Conservation (phyloP, 1,284 basidiomycete species). For the Trichosporon sp. region DNA sequence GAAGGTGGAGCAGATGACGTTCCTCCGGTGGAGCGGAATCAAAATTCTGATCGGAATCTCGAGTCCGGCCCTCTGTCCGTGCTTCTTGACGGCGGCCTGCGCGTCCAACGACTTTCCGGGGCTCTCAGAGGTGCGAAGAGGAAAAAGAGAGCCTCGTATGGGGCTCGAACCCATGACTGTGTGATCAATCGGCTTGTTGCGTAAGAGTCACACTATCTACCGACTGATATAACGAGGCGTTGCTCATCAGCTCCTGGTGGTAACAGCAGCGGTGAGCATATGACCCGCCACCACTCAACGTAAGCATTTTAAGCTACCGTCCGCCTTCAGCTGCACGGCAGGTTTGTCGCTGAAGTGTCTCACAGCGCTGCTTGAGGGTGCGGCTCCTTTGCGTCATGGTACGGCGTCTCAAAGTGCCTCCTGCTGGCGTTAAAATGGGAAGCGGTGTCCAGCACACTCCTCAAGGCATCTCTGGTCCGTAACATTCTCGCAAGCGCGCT, state of each 20-base stretch:
- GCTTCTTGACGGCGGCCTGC: too few relatives aligned
- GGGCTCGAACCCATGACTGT: constrained; percentile 4
- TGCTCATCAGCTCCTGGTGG: not conserved
- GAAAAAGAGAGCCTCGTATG: constrained; percentile 1
- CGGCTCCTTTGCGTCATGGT: too few relatives aligned
- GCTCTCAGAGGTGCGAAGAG: not conserved
- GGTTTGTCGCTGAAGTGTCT: too few relatives aligned
- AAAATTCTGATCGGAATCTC: not conserved
- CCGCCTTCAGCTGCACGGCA: too few relatives aligned
- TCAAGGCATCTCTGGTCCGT: too few relatives aligned
- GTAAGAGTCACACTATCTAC: constrained; percentile 5
- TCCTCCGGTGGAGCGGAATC: not conserved
- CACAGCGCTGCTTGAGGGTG: too few relatives aligned
- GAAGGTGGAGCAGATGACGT: not conserved
- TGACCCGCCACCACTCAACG: not conserved
- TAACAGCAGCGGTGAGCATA: not conserved
- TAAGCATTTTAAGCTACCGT: too few relatives aligned
- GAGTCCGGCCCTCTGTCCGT: too few relatives aligned
- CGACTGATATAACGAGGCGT: constrained; percentile 3
- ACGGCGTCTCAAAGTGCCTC: too few relatives aligned
- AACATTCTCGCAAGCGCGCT: too few relatives aligned
- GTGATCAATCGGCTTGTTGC: not conserved
- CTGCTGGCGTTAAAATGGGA: too few relatives aligned
- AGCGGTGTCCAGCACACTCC: too few relatives aligned
- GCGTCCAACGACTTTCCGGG: not conserved